Base-by-base conservation (phyloP, 345 rosid species). In the Cardamine occulta region DNA sequence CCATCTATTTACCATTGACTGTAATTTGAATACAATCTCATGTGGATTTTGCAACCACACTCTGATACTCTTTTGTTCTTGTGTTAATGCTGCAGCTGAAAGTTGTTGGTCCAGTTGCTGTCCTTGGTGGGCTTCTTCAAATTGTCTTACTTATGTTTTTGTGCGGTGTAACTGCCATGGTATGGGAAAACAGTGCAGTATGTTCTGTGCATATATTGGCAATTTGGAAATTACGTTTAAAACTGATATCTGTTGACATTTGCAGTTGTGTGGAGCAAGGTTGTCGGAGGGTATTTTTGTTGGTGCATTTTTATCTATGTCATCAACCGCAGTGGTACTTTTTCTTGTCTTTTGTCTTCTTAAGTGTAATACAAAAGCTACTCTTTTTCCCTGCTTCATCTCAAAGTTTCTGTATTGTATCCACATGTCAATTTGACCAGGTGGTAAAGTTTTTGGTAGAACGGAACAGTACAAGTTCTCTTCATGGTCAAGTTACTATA, bases 401-500 rank as follows among this genome's bases (percentile, higher is more conserved):
- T 72, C 40, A 24, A 61, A 17, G 62, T 70, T 55, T 56, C 24
- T 15, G 32, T 49, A 48, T 68, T 67, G 45, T 32, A 13, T 24
- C 14, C 63, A n/a, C 68, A 54, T 68, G 40, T 59, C 73, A 73
- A 78, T 68, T 77, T 73, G 47, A 58, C 35, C 82, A 96, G 98
- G 99, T 96, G 77, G 98, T 96, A 63, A 96, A 96, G 79, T 93
- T 89, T 87, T 81, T 96, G 68, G 82, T 89, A 40, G 98, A 96
- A 76, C 85, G 85, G 66, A 96, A 87, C 66, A 82, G 84, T 57
- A 88, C 78, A 75, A 93, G 72, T 82, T 77, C 91, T 72, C 91
- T 89, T 72, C 98, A 93, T 68, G 99, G 99, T 79, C 98, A 96
- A 87, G 96, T 96, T 68, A 91, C 98, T 21, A 89, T 96, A 17